A percentile compares a stretch with the other conserved stretches of the same genome.
Conservation (phyloP, 2,329 filamentous ascomycete genomes). For the Fusarium staphyleae region DNA sequence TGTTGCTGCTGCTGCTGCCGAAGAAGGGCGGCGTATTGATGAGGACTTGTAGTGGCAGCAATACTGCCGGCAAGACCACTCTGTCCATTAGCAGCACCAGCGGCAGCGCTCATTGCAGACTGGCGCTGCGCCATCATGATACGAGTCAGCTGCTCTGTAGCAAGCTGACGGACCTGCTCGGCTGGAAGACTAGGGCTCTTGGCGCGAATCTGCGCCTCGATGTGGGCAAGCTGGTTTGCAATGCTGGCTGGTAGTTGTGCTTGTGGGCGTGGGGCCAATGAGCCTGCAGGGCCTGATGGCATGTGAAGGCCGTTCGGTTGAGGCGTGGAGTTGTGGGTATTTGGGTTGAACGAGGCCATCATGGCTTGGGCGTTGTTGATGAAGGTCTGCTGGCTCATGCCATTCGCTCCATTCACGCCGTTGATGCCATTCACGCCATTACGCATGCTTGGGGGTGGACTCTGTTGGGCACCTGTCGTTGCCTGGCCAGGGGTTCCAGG, state of each 20-base stretch:
- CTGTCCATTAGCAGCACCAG: conserved; percentile 55
- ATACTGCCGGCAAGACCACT: conserved; percentile 58
- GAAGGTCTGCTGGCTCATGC: conserved; percentile 60
- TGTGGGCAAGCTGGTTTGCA: conserved; percentile 56
- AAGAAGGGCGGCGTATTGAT: conserved; percentile 66
- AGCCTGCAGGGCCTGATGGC: conserved; percentile 54
- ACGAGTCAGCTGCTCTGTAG: conserved; percentile 58
- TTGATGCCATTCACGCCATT: conserved; percentile 42
- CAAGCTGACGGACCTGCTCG: conserved; percentile 59
- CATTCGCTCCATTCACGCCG: conserved; percentile 47
- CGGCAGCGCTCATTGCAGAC: conserved; percentile 63
- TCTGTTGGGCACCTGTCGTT: conserved; percentile 46
- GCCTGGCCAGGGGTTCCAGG: conserved; percentile 46
- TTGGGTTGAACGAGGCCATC: conserved; percentile 57
- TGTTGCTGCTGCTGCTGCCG: conserved; percentile 65
- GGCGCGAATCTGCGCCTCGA: conserved; percentile 60
- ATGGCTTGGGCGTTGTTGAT: conserved; percentile 61
- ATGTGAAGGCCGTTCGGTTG: conserved; percentile 56
- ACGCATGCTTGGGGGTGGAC: conserved; percentile 54
- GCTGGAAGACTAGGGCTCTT: conserved; percentile 60
- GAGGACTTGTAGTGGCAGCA: conserved; percentile 58
- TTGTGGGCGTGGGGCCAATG: conserved; percentile 52
- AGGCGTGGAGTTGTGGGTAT: conserved; percentile 51
- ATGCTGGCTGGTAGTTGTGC: conserved; percentile 56
- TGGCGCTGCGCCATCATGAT: conserved; percentile 58